Conservation (phyloP, 1,284 basidiomycete genomes). For the Puccinia horiana region DNA sequence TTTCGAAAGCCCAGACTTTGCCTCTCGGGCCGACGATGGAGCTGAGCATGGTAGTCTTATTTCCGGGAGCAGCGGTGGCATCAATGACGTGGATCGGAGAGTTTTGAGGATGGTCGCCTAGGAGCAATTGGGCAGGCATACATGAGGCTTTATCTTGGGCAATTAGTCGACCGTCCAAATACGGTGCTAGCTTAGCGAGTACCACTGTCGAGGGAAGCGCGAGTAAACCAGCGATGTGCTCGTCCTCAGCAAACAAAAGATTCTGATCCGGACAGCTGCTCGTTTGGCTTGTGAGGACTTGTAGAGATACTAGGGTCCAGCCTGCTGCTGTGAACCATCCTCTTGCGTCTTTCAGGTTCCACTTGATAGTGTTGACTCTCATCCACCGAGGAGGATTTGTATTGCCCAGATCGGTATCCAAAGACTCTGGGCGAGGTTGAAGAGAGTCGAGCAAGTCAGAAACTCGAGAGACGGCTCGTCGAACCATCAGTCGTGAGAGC, state of each 20-base stretch:
- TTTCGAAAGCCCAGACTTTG: slow-evolving; percentile 80
- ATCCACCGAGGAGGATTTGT: slow-evolving; percentile 15
- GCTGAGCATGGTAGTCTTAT: slow-evolving; percentile 92
- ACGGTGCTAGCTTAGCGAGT: slow-evolving; percentile 60
- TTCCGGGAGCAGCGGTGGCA: slow-evolving; percentile 94
- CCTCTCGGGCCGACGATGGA: slow-evolving; percentile 79
- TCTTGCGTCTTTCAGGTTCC: slow-evolving; percentile 16
- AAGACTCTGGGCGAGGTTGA: background rate
- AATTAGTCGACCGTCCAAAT: slow-evolving; percentile 76
- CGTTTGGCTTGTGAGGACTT: background rate
- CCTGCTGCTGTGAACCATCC: slow-evolving; percentile 30
- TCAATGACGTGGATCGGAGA: slow-evolving; percentile 69
- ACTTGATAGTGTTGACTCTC: slow-evolving; percentile 42
- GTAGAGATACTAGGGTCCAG: slow-evolving; percentile 26
- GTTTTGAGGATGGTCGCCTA: slow-evolving; percentile 60
- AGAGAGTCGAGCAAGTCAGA: slow-evolving; percentile 6
- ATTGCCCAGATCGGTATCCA: background rate
- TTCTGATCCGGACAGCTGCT: slow-evolving; percentile 67
- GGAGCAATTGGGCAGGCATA: slow-evolving; percentile 82
- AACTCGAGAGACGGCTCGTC: background rate
- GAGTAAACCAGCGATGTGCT: slow-evolving; percentile 64
- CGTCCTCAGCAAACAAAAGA: slow-evolving; percentile 79
- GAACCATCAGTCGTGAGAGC: slow-evolving; percentile 24
- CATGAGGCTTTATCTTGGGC: slow-evolving; percentile 97
- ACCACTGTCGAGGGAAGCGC: slow-evolving; percentile 62